These are phyloP conservation scores for Phytophthora aleatoria DNA, from an alignment of 352 stramenopile genomes.

Conservation along the genomic window DNA sequence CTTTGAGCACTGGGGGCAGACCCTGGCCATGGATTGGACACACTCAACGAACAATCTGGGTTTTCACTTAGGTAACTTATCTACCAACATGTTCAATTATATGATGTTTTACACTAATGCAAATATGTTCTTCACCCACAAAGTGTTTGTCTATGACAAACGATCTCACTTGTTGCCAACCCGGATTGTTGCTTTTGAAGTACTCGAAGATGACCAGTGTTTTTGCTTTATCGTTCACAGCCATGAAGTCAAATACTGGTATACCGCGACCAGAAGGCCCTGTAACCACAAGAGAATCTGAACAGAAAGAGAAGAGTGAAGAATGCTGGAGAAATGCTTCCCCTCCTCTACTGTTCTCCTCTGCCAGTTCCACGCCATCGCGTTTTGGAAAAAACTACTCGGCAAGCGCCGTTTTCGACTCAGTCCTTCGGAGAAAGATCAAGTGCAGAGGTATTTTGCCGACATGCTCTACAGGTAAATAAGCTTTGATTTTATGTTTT, in stretches of 20 bases:
- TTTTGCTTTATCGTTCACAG: too few species aligned
- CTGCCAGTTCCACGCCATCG: background rate
- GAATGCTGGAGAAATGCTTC: background rate
- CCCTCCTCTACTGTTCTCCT: background rate
- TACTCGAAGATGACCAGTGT: too few species aligned
- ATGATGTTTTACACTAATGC: too few species aligned
- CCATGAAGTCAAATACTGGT: too few species aligned
- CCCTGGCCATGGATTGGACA: background rate
- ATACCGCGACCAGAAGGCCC: too few species aligned
- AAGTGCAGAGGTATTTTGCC: background rate
- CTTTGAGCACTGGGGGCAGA: background rate
- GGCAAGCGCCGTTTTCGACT: background rate
- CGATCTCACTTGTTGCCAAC: too few species aligned
- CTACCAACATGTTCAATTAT: background rate
- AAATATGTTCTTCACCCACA: background rate
- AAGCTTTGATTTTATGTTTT: background rate
- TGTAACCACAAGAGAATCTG: too few species aligned
- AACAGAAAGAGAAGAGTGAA: background rate
- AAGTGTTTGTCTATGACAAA: too few species aligned
- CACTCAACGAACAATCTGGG: background rate
- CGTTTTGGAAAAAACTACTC: background rate
- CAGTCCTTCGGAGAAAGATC: background rate
- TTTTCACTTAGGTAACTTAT: background rate
- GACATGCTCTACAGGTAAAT: background rate
- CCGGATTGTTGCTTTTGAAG: too few species aligned